Evolutionary conservation across 441 rosid species (phyloP).

Genomic region (Populus hybrid): DNA sequence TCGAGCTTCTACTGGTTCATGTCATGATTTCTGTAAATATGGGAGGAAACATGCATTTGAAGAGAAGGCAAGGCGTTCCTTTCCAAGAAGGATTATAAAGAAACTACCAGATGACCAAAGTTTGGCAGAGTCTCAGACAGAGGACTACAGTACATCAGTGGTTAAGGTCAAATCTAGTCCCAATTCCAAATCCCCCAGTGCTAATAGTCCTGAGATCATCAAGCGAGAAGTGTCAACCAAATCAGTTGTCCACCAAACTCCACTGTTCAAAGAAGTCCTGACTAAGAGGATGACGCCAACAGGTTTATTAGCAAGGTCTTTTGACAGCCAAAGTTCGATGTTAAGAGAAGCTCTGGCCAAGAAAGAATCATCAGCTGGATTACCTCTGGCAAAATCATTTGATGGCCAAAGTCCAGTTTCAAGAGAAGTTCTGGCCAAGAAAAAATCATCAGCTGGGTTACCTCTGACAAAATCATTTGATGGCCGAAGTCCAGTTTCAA

Average conservation of each 20-base stretch:
- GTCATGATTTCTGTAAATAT: conserved; percentile 84
- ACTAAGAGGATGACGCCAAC: conserved; percentile 15
- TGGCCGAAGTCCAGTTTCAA: conserved; percentile 18
- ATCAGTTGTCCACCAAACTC: conserved; percentile 12
- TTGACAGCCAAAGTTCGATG: conserved; percentile 23
- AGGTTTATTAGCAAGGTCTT: conserved; percentile 14
- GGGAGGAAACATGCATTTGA: conserved; percentile 51
- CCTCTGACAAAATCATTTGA: conserved; percentile 18
- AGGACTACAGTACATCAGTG: conserved; percentile 28
- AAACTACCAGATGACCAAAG: conserved; percentile 27
- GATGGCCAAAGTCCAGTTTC: conserved; percentile 20
- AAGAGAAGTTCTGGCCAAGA: conserved; percentile 11
- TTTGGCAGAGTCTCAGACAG: conserved; percentile 24
- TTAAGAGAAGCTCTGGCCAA: conserved; percentile 12
- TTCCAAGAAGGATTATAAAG: conserved; percentile 32
- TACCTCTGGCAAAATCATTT: conserved; percentile 13
- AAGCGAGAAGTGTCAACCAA: conserved; percentile 25
- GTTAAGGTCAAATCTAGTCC: conserved; percentile 24
- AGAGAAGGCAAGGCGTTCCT: conserved; percentile 37
- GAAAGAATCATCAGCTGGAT: conserved; percentile 12
- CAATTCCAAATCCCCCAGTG: conserved; percentile 13
- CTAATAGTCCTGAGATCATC: conserved; percentile 25
- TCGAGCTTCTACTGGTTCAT: conserved; percentile 71
- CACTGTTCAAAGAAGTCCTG: conserved; percentile 15
- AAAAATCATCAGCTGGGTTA: conserved; percentile 5